Percentiles rank a stretch among this genome's conserved stretches.
phyloP scores from a whole-genome alignment of 2,329 filamentous ascomycete species.

The Alternaria gansuensis region DNA sequence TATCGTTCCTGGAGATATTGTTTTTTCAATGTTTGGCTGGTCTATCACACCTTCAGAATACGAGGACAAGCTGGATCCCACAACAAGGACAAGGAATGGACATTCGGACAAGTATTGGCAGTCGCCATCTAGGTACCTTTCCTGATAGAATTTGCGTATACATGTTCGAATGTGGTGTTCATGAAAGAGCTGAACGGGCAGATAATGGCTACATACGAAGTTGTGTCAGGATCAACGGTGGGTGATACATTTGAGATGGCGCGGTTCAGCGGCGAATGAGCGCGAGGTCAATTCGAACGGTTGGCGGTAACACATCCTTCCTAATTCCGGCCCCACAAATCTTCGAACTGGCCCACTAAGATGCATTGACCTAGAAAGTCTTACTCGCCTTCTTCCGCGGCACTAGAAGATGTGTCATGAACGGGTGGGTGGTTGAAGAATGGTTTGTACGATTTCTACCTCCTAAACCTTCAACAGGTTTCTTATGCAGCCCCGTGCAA shows the following conservation, averaged over 20 bases:
- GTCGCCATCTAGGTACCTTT: not conserved
- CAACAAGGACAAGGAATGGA: conserved; percentile 3
- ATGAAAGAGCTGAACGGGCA: conserved; percentile 1
- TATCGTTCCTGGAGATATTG: not conserved
- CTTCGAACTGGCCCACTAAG: too few species aligned
- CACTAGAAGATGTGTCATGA: not conserved
- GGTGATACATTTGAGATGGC: not conserved
- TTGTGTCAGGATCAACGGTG: not conserved
- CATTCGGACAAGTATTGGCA: not conserved
- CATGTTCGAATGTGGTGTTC: not conserved
- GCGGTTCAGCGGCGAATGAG: not conserved
- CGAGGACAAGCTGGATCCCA: not conserved
- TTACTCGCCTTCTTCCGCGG: too few species aligned
- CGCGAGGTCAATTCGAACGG: not conserved
- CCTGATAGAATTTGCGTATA: conserved; percentile 3
- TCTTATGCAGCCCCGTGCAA: too few species aligned
- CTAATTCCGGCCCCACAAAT: too few species aligned
- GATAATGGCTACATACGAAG: conserved; percentile 3
- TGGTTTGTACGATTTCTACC: not conserved
- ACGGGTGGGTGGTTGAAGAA: not conserved
- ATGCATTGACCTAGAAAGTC: too few species aligned
- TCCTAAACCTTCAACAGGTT: too few species aligned
- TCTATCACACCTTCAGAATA: not conserved
- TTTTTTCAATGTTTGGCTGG: not conserved
- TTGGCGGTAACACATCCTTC: not conserved